Conservation (phyloP, 208 protist species). For the Leishmania turanica region DNA sequence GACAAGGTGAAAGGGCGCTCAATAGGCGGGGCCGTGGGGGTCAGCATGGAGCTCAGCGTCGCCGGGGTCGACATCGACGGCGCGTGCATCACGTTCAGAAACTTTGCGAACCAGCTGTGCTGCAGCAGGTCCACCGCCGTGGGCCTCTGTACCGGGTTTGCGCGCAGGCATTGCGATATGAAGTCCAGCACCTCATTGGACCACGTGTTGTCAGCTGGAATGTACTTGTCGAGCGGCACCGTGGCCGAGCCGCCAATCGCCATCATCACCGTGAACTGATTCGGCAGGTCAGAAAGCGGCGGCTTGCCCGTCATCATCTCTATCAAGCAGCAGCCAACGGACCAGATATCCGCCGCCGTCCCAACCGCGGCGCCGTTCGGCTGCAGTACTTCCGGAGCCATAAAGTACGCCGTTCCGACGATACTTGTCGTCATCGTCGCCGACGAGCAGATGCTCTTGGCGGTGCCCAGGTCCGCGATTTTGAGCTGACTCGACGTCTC, state of each 20-base stretch:
- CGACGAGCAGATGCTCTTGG: slow-evolving; percentile 42
- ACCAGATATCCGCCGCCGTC: slow-evolving; percentile 88
- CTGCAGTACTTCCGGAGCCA: slow-evolving; percentile 90
- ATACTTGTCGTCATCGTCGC: slow-evolving; percentile 39
- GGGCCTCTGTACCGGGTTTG: slow-evolving; percentile 51
- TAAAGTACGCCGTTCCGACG: slow-evolving; percentile 91
- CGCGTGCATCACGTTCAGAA: slow-evolving; percentile 1
- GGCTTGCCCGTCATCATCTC: slow-evolving; percentile 87
- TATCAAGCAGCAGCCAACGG: slow-evolving; percentile 90
- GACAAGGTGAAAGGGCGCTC: not conserved
- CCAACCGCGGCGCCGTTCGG: slow-evolving; percentile 21
- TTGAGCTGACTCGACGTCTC: slow-evolving; percentile 75
- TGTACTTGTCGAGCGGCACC: slow-evolving; percentile 57
- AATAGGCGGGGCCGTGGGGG: not conserved
- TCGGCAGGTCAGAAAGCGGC: slow-evolving; percentile 63
- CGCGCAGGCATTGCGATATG: slow-evolving; percentile 59
- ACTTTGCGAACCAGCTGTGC: slow-evolving; percentile 65
- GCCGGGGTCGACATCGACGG: slow-evolving; percentile 3
- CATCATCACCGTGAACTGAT: slow-evolving; percentile 85
- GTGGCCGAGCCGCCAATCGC: slow-evolving; percentile 54
- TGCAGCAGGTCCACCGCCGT: slow-evolving; percentile 54
- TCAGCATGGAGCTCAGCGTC: slow-evolving; percentile 8
- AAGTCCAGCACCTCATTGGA: slow-evolving; percentile 61
- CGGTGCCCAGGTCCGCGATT: slow-evolving; percentile 87
- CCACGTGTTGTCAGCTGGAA: slow-evolving; percentile 62